These are phyloP conservation scores for Gynandropsis gynandra DNA, from an alignment of 345 rosid species.

Conservation along the genomic window DNA sequence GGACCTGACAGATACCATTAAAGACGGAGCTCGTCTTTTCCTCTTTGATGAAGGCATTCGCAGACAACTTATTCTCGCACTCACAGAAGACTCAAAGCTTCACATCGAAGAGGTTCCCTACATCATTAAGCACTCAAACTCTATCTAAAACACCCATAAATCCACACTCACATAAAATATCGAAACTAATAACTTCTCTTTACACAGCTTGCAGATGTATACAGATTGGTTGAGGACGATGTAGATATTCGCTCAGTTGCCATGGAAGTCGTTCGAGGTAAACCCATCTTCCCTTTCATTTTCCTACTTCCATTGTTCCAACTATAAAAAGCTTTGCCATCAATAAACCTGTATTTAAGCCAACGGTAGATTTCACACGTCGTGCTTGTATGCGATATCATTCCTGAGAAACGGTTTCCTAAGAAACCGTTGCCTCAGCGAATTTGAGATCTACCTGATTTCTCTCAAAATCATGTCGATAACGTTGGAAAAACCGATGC, in stretches of 20 bases:
- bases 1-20: constrained; percentile 80
- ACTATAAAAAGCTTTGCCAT: not conserved
- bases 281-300: not conserved
- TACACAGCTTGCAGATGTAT: constrained; percentile 78
- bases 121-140: too few relatives aligned
- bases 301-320: not conserved
- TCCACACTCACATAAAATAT: not conserved
- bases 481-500: too few relatives aligned
- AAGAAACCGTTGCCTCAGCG: too few relatives aligned
- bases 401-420: too few relatives aligned
- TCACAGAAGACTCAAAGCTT: constrained; percentile 93
- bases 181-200: constrained; percentile 16
- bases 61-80: constrained; percentile 82
- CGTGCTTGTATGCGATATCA: too few relatives aligned
- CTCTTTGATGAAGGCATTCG: constrained; percentile 77
- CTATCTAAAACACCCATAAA: not conserved
- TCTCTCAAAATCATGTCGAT: too few relatives aligned
- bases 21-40: constrained; percentile 92
- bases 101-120: constrained; percentile 76
- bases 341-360: not conserved
- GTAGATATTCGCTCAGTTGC: constrained; percentile 73
- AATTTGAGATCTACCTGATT: too few relatives aligned
- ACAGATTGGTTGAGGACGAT: constrained; percentile 74
- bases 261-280: constrained; percentile 68
- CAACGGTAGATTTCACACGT: too few relatives aligned